Evolutionary conservation across 2,329 filamentous ascomycete species (phyloP).

Genomic region (Fusarium succisae): DNA sequence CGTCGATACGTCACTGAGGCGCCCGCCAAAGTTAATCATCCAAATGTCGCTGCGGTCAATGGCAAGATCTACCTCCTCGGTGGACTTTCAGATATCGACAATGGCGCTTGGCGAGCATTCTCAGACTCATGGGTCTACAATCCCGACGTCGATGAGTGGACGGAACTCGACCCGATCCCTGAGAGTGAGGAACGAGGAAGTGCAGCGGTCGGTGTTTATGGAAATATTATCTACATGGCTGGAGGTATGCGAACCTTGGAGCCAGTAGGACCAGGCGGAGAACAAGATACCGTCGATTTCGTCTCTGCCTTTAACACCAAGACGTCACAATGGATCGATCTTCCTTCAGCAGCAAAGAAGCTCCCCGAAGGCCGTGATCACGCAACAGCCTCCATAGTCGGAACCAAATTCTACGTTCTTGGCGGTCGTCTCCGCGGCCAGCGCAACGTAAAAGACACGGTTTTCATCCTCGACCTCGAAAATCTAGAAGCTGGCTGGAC

Average conservation of each 20-base stretch:
- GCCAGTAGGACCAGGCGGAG: neutral
- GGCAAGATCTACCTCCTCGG: conserved; percentile 53
- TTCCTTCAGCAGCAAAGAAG: conserved; percentile 36
- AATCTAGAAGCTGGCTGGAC: conserved; percentile 42
- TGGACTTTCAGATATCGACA: conserved; percentile 42
- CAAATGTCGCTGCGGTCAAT: conserved; percentile 49
- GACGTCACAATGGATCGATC: conserved; percentile 38
- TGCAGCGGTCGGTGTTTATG: conserved; percentile 46
- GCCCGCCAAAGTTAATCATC: conserved; percentile 48
- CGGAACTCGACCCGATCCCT: conserved; percentile 40
- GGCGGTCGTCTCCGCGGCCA: conserved; percentile 48
- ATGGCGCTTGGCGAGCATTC: conserved; percentile 42
- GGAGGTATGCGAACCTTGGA: conserved; percentile 48
- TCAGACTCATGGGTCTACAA: conserved; percentile 46
- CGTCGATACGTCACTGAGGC: conserved; percentile 36
- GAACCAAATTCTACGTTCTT: conserved; percentile 48
- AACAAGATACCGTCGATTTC: conserved; percentile 42
- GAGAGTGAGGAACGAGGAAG: conserved; percentile 43
- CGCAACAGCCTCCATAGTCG: conserved; percentile 44
- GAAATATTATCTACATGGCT: conserved; percentile 48
- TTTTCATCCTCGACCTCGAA: conserved; percentile 47
- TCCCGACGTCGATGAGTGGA: conserved; percentile 42
- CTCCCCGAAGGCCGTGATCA: conserved; percentile 51
- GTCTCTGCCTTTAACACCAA: conserved; percentile 47
- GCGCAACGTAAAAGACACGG: conserved; percentile 46